These are phyloP conservation scores for Solanum ossicruentum DNA, from an alignment of 257 asterid genomes.

Conservation along the genomic window DNA sequence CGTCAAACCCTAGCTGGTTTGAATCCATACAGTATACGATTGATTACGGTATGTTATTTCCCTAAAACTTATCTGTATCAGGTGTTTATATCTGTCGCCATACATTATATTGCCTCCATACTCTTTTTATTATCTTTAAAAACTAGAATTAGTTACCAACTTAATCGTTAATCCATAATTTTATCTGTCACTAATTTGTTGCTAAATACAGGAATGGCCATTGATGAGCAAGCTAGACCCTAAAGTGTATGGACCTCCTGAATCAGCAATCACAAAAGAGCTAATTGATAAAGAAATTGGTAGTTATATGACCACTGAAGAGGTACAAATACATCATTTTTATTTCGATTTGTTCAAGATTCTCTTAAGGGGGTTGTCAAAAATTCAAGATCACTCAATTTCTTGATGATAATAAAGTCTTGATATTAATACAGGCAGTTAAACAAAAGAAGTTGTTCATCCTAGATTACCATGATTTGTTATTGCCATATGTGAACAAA, in stretches of 20 bases:
- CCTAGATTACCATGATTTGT: conserved; percentile 57
- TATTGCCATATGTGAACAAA: conserved; percentile 51
- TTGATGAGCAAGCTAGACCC: conserved; percentile 63
- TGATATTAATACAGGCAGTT: conserved; percentile 34
- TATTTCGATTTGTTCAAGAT: background rate
- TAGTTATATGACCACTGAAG: conserved; percentile 35
- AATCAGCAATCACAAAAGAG: conserved; percentile 50
- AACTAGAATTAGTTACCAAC: too few species aligned
- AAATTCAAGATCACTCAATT: background rate
- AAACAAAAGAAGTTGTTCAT: conserved; percentile 53
- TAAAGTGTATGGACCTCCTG: conserved; percentile 51
- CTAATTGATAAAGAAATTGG: conserved; percentile 30
- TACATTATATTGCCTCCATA: background rate
- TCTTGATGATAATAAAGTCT: background rate
- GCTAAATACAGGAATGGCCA: conserved; percentile 52
- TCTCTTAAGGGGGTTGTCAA: background rate
- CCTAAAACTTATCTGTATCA: background rate
- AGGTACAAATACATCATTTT: conserved; percentile 19
- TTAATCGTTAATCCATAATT: background rate
- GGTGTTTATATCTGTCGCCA: background rate
- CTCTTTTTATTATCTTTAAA: background rate
- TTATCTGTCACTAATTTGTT: background rate
- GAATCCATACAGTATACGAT: conserved; percentile 41
- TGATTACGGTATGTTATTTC: conserved; percentile 35
- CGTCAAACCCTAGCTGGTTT: conserved; percentile 71